Evolutionary conservation across 2,329 filamentous ascomycete species (phyloP).

Genomic region (Monosporascus sp.): DNA sequence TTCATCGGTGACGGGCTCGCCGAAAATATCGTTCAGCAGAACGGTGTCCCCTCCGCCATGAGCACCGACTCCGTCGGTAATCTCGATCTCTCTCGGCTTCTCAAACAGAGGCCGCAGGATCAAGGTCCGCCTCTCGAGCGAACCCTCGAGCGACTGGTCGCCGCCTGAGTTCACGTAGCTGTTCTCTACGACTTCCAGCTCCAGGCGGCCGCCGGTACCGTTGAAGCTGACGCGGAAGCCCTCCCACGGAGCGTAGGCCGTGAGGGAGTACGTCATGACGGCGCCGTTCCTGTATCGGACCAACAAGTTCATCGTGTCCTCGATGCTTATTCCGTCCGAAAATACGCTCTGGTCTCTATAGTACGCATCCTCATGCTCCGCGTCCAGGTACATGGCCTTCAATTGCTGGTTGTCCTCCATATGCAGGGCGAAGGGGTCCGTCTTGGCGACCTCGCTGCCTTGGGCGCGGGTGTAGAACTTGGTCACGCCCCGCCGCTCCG

Average conservation of each 20-base stretch:
- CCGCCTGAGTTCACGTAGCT: conserved; percentile 57
- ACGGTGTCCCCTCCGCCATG: conserved; percentile 57
- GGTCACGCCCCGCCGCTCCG: conserved; percentile 46
- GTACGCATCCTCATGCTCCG: conserved; percentile 59
- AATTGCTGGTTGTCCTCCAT: conserved; percentile 46
- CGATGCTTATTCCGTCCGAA: conserved; percentile 57
- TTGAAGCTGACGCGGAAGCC: conserved; percentile 54
- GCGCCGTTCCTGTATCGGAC: conserved; percentile 52
- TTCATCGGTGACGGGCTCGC: conserved; percentile 44
- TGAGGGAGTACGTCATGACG: conserved; percentile 53
- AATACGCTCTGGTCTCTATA: conserved; percentile 59
- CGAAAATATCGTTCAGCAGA: conserved; percentile 52
- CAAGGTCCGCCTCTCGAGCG: conserved; percentile 43
- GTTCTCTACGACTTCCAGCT: conserved; percentile 58
- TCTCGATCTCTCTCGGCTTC: conserved; percentile 49
- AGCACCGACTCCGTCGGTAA: conserved; percentile 45
- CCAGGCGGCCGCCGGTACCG: conserved; percentile 51
- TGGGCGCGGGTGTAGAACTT: conserved; percentile 45
- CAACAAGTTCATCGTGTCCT: conserved; percentile 58
- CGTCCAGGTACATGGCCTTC: conserved; percentile 55
- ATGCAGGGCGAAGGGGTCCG: conserved; percentile 55
- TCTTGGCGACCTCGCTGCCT: conserved; percentile 43
- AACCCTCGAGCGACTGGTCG: conserved; percentile 49
- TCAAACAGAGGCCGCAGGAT: conserved; percentile 49
- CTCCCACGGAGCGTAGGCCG: conserved; percentile 59